A percentile compares a stretch with the other conserved stretches of the same genome.
phyloP scores from a whole-genome alignment of 441 rosid genomes.

The Arabidopsis lyrata region DNA sequence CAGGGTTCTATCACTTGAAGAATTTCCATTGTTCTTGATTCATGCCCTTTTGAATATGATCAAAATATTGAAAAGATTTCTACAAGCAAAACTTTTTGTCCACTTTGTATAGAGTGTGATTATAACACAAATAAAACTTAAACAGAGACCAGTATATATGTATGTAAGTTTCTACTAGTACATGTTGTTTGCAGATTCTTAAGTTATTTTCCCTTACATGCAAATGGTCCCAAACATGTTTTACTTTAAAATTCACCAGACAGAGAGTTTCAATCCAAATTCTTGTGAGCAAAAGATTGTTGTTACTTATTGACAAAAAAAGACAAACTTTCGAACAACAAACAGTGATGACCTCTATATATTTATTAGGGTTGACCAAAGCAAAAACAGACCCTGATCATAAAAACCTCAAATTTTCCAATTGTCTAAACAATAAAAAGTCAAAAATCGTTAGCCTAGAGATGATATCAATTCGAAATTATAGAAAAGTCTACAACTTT shows the following conservation, averaged over 20 bases:
- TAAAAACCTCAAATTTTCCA: neutral
- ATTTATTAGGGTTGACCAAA: constrained; percentile 7
- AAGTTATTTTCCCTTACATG: constrained; percentile 2
- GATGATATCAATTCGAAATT: neutral
- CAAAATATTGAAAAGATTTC: too few relatives aligned
- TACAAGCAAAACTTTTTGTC: too few relatives aligned
- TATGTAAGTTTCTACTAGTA: neutral
- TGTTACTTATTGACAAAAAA: neutral
- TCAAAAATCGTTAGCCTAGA: neutral
- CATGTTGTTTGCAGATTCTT: constrained; percentile 20
- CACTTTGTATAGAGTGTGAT: neutral
- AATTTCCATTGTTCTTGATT: too few relatives aligned
- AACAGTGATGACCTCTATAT: neutral
- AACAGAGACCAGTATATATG: neutral
- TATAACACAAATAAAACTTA: constrained; percentile 1
- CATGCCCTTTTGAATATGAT: too few relatives aligned
- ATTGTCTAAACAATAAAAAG: neutral
- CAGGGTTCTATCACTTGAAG: too few relatives aligned
- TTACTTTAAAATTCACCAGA: constrained; percentile 20
- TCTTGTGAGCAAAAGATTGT: neutral
- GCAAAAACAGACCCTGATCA: constrained; percentile 11
- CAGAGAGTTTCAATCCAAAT: neutral
- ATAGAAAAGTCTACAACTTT: neutral
- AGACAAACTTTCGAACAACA: neutral
- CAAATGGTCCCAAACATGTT: constrained; percentile 35